Conservation (phyloP, 2,329 filamentous ascomycete genomes). For the Alternaria postmessia region DNA sequence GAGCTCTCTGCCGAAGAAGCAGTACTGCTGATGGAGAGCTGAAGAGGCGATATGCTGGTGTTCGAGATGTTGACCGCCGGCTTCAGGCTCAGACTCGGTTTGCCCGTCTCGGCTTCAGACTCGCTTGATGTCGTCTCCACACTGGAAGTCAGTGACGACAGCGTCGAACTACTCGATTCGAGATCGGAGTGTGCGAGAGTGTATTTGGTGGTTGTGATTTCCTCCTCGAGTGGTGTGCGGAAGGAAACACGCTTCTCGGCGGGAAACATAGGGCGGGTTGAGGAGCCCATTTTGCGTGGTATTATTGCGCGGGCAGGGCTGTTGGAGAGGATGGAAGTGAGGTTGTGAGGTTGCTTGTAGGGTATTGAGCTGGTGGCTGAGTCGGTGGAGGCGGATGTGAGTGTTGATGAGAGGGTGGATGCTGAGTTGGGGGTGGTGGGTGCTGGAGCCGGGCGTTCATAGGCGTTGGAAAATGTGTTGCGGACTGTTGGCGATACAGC, state of each 20-base stretch:
- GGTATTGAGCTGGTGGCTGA: constrained; percentile 50
- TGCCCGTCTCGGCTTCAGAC: constrained; percentile 18
- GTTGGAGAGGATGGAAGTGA: constrained; percentile 57
- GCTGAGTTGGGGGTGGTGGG: constrained; percentile 37
- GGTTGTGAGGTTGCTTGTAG: constrained; percentile 57
- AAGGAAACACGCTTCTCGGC: constrained; percentile 67
- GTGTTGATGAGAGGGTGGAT: constrained; percentile 40
- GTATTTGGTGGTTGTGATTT: constrained; percentile 65
- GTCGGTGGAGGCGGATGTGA: constrained; percentile 50
- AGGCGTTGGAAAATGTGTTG: constrained; percentile 70
- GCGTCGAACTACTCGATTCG: constrained; percentile 51
- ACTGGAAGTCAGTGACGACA: constrained; percentile 33
- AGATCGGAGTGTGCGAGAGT: constrained; percentile 65
- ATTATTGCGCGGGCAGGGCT: constrained; percentile 50
- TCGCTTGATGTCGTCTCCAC: constrained; percentile 8
- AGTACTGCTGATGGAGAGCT: constrained; percentile 16
- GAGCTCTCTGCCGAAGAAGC: constrained; percentile 37
- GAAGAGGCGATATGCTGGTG: constrained; percentile 25
- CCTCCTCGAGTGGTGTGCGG: constrained; percentile 64
- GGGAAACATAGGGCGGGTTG: constrained; percentile 60
- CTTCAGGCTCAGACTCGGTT: constrained; percentile 23
- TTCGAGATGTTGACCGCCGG: constrained; percentile 19
- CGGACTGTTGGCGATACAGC: constrained; percentile 67
- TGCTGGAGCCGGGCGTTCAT: constrained; percentile 54
- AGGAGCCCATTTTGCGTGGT: constrained; percentile 53